Evolutionary conservation across 1,139 yeast genomes (phyloP).

Genomic region (Arxiozyma telluris): DNA sequence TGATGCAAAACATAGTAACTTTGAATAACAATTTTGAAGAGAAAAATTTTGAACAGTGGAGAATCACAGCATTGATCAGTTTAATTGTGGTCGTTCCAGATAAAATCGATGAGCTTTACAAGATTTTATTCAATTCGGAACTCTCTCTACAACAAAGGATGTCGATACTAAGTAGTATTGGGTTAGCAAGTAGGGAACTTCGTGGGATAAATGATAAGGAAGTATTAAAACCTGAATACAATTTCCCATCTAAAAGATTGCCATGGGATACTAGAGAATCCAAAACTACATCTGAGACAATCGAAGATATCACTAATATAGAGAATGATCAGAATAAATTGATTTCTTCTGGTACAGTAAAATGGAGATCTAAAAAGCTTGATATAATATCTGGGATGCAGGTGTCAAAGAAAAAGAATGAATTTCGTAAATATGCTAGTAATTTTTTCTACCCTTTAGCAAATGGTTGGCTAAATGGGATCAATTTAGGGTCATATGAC

Average conservation of each 20-base stretch:
- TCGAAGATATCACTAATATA: not conserved
- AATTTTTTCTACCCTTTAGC: constrained; percentile 34
- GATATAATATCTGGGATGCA: constrained; percentile 9
- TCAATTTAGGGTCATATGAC: constrained; percentile 31
- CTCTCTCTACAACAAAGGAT: constrained; percentile 60
- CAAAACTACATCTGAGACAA: not conserved
- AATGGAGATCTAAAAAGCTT: constrained; percentile 31
- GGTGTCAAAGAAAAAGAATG: constrained; percentile 15
- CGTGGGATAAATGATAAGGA: constrained; percentile 47
- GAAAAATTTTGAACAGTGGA: constrained; percentile 46
- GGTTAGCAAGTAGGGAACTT: constrained; percentile 55
- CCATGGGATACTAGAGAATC: constrained; percentile 23
- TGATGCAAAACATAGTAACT: constrained; percentile 39
- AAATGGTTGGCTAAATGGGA: constrained; percentile 34
- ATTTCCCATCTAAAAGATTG: constrained; percentile 30
- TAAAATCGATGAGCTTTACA: constrained; percentile 34
- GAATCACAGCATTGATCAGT: constrained; percentile 49
- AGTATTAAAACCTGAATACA: constrained; percentile 30
- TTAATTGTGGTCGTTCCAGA: constrained; percentile 42
- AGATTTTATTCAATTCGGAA: constrained; percentile 49
- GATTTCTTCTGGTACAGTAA: constrained; percentile 9
- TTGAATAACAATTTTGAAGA: constrained; percentile 43
- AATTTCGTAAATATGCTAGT: constrained; percentile 29
- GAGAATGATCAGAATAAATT: not conserved
- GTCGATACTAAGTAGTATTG: constrained; percentile 45